Percentiles rank a stretch among this genome's conserved stretches.
Evolutionary conservation across 2,329 filamentous ascomycete genomes (phyloP).

Genomic region (Aspergillus ochraceus): DNA sequence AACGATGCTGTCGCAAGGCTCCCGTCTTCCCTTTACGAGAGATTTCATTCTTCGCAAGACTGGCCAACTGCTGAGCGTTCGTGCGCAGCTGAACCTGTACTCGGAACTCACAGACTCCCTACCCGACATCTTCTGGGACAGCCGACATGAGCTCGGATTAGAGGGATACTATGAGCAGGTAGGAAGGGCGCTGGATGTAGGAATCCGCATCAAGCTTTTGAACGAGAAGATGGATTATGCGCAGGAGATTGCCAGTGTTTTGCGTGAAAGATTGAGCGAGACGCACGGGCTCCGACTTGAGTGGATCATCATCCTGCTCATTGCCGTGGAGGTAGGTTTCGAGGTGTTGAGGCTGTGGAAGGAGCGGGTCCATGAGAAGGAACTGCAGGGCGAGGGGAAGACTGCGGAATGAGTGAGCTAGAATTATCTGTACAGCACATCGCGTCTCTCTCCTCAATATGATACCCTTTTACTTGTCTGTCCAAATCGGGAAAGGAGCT

Average conservation of each 20-base stretch:
- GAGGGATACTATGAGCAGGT: conserved; percentile 96
- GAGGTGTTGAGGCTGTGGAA: conserved; percentile 74
- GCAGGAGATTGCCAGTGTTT: conserved; percentile 86
- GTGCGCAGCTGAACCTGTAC: conserved; percentile 93
- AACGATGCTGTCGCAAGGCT: conserved; percentile 69
- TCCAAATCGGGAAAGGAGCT: neutral
- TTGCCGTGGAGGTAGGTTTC: conserved; percentile 87
- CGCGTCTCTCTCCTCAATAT: conserved; percentile 2
- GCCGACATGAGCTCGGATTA: conserved; percentile 79
- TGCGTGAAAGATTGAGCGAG: conserved; percentile 86
- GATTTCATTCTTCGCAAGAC: conserved; percentile 89
- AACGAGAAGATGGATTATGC: conserved; percentile 99
- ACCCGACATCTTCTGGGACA: conserved; percentile 97
- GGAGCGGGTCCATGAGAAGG: conserved; percentile 53
- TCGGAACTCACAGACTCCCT: conserved; percentile 93
- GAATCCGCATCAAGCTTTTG: conserved; percentile 82
- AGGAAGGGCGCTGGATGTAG: conserved; percentile 84
- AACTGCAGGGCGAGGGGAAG: conserved; percentile 11
- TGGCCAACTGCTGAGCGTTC: conserved; percentile 82
- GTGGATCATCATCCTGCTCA: conserved; percentile 93
- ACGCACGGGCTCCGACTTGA: conserved; percentile 85
- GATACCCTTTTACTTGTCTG: neutral
- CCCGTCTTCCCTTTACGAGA: conserved; percentile 63
- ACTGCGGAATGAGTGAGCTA: neutral
- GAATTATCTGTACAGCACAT: neutral